phyloP scores from a whole-genome alignment of 805 yeast genomes.

The Wickerhamomyces silvicola region DNA sequence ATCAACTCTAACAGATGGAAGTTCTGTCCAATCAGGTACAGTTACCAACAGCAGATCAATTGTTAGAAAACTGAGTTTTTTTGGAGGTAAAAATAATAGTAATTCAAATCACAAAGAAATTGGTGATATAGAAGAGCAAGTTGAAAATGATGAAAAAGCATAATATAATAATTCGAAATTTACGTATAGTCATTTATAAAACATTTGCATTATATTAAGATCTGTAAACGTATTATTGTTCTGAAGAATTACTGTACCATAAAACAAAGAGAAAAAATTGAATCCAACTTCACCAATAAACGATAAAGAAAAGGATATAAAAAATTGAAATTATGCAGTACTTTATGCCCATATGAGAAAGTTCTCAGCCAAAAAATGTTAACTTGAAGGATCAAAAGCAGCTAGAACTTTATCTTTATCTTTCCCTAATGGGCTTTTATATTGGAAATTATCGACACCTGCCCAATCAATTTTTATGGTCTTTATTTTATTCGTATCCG shows the following conservation, averaged over 20 bases:
- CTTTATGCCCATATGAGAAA: too few species aligned
- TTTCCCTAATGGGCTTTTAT: slow-evolving; percentile 15
- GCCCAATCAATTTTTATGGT: slow-evolving; percentile 64
- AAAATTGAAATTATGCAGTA: too few species aligned
- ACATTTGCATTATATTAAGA: background rate
- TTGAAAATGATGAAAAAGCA: slow-evolving; percentile 8
- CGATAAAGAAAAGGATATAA: too few species aligned
- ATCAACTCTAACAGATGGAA: slow-evolving; percentile 2
- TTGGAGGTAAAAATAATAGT: slow-evolving; percentile 12
- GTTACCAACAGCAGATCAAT: slow-evolving; percentile 13
- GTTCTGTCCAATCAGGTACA: slow-evolving; percentile 11
- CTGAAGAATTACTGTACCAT: too few species aligned
- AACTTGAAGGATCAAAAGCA: slow-evolving; percentile 22
- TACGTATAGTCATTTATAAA: background rate
- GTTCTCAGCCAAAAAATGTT: too few species aligned
- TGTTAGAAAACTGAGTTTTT: slow-evolving; percentile 21
- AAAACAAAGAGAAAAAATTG: too few species aligned
- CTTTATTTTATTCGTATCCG: slow-evolving; percentile 51
- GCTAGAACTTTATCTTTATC: slow-evolving; percentile 24
- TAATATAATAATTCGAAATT: background rate
- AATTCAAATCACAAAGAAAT: slow-evolving; percentile 6
- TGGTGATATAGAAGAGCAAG: slow-evolving; percentile 16
- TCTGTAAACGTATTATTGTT: too few species aligned
- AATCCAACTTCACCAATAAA: too few species aligned
- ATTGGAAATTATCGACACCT: slow-evolving; percentile 40